Evolutionary conservation across 2,329 filamentous ascomycete species (phyloP).

Genomic region (Colletotrichum euphorbiae): DNA sequence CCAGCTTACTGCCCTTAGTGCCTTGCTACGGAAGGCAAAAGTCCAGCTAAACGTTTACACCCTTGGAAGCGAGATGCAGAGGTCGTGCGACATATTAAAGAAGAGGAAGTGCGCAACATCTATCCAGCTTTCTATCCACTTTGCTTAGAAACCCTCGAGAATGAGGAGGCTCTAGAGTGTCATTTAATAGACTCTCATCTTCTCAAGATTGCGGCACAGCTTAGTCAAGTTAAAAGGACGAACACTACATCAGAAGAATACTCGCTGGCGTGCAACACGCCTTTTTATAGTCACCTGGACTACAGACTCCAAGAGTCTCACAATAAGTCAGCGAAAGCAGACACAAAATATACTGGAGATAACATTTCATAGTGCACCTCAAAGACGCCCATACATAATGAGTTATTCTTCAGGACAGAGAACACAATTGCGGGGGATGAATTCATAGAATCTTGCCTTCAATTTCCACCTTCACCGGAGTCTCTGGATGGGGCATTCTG

Average conservation of each 20-base stretch:
- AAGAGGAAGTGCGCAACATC: neutral
- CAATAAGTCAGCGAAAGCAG: neutral
- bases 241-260: neutral
- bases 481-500: neutral
- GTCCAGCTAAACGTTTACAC: neutral
- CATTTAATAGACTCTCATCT: neutral
- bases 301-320: neutral
- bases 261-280: neutral
- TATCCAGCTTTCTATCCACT: constrained; percentile 3
- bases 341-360: neutral
- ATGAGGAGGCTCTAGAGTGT: neutral
- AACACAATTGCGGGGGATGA: neutral
- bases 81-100: neutral
- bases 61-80: neutral
- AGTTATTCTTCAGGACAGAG: neutral
- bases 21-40: neutral
- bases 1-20: neutral
- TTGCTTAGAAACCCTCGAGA: neutral
- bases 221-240: neutral
- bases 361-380: neutral
- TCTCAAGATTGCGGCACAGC: neutral
- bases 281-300: neutral
- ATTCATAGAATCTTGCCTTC: neutral
- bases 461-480: neutral
- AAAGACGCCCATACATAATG: neutral